Percentiles rank a stretch among this genome's conserved stretches.
These are phyloP conservation scores for Teunomyces aglyptinius DNA, from an alignment of 805 yeast species.

Conservation along the genomic window DNA sequence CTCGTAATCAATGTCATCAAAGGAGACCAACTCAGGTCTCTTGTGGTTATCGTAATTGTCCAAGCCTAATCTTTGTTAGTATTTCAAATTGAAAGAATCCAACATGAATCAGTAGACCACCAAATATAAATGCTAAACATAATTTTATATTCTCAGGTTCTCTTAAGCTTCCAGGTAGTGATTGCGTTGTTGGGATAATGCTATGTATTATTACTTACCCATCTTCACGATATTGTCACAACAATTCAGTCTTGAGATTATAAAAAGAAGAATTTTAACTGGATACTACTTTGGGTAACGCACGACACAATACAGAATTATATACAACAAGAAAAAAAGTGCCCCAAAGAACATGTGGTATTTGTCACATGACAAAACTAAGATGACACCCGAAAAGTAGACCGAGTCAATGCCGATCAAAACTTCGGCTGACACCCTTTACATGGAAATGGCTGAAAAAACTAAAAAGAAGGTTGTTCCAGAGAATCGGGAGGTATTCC, in stretches of 20 bases:
- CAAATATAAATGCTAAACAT: background rate
- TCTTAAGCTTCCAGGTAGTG: background rate
- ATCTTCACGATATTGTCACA: conserved; percentile 9
- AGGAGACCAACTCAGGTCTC: conserved; percentile 72
- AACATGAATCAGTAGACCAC: background rate
- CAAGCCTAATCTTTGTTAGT: conserved; percentile 21
- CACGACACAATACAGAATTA: conserved; percentile 14
- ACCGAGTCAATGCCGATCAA: background rate
- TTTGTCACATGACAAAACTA: background rate
- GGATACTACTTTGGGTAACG: conserved; percentile 18
- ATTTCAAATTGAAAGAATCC: background rate
- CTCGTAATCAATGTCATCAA: conserved; percentile 77
- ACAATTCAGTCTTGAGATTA: conserved; percentile 2
- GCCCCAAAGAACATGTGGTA: background rate
- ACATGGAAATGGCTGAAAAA: background rate
- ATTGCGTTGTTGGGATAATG: background rate
- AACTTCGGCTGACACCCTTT: background rate
- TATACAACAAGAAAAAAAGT: background rate
- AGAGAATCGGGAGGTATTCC: conserved; percentile 5
- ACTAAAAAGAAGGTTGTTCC: background rate
- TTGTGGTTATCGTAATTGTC: conserved; percentile 41
- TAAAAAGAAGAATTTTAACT: conserved; percentile 34
- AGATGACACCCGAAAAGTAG: background rate
- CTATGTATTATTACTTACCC: conserved; percentile 15
- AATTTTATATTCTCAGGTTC: background rate